Evolutionary conservation across 2,329 filamentous ascomycete genomes (phyloP), one percentile per base, ranked within the genome.

Genomic region (Trichoderma atrobrunneum): DNA sequence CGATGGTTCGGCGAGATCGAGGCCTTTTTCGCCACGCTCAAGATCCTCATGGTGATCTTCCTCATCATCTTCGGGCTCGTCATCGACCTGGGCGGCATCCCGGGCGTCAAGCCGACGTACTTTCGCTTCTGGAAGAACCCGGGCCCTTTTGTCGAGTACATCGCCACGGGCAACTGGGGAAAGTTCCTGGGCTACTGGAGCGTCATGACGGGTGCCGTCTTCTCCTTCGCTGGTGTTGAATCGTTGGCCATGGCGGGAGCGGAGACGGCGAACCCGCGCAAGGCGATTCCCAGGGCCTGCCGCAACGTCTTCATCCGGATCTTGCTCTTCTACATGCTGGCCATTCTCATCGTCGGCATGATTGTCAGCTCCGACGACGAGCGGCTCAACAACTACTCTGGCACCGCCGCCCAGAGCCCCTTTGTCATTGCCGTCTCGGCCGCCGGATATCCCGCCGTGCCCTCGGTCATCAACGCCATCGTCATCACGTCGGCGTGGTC

Each of bases 381-480:
- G 36, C 89, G 83, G 16, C 83, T 91, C 43, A 79, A 84, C 76
- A 77, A 83, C 62, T 78, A 79, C n/a, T 83, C 80, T 36, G 85
- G 84, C 39, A 83, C 79, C 26, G 85, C 87, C 3, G 85, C 85
- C 1, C 83, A 87, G 77, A 83, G 80, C 78, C 91, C 90, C 12
- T 93, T 91, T 76, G 92, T 95, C 72, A 92, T 94, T 74, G 92
- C 92, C 21, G 89, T 91, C 48, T 85, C 87, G 12, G 87, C 88
- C 34, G 92, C 92, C 2, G 89, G 90, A 0, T 90, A 94, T 72
- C 85, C 84, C 5, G 90, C 87, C 7, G 87, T 94, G 5, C 90
- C 91, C 0, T 89, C 89, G 7, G 87, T 95, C 70, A 90, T 95
- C 81, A 95, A 95, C 79, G 92, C 91, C 43, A 85, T 94, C 30